phyloP scores from a whole-genome alignment of 306 rosid genomes.

The Medicago ruthenica region DNA sequence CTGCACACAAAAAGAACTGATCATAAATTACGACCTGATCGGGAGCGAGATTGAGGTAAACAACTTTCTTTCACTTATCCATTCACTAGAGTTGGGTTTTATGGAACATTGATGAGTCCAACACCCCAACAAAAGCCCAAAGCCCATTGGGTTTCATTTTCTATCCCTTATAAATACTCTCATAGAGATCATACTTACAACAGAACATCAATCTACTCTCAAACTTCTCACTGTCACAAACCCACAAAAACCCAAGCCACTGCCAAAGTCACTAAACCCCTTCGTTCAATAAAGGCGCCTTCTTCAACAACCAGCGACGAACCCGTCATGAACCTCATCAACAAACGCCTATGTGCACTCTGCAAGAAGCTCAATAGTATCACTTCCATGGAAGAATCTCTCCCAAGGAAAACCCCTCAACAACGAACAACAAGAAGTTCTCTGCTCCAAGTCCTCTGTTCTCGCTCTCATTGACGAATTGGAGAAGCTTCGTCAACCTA shows the following conservation, averaged over 20 bases:
- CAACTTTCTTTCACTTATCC: no score
- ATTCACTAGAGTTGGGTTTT: no score
- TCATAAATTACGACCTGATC: no score
- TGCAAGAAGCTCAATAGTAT: conserved; percentile 85
- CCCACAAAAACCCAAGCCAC: neutral
- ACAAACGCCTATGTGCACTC: conserved; percentile 88
- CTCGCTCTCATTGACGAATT: conserved; percentile 72
- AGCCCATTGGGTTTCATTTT: no score
- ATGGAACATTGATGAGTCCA: no score
- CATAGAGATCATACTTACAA: neutral
- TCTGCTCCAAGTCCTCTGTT: conserved; percentile 77
- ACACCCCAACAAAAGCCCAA: no score
- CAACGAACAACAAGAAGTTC: conserved; percentile 86
- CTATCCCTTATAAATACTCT: neutral
- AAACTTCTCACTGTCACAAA: neutral
- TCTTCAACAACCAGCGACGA: conserved; percentile 68
- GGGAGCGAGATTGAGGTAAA: no score
- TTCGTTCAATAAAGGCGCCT: conserved; percentile 55
- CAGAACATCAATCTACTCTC: neutral
- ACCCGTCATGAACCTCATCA: conserved; percentile 83
- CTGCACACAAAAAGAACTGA: no score
- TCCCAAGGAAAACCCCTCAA: conserved; percentile 76
- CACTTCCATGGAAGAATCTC: conserved; percentile 66
- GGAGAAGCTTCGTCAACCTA: conserved; percentile 90
- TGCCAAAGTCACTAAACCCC: neutral